phyloP scores from a whole-genome alignment of 1,284 basidiomycete genomes.

The Vanrija sp. region DNA sequence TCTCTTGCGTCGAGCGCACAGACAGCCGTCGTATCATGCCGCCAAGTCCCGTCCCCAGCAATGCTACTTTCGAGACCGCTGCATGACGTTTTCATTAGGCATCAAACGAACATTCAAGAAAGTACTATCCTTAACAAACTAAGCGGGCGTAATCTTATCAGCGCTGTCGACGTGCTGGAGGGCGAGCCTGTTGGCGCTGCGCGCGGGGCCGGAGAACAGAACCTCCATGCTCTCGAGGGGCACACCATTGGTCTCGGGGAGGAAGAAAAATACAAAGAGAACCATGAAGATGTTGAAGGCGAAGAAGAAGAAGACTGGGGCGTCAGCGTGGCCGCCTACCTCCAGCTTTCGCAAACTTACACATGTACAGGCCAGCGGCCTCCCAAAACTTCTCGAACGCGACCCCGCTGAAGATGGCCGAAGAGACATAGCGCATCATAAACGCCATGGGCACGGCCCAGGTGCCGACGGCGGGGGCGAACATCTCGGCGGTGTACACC shows the following conservation, averaged over 20 bases:
- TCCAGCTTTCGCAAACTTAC: too few species aligned
- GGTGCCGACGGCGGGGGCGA: slow-evolving; percentile 20
- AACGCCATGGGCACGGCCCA: slow-evolving; percentile 18
- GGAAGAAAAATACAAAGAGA: slow-evolving; percentile 20
- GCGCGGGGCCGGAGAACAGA: slow-evolving; percentile 19
- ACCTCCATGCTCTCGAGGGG: slow-evolving; percentile 19
- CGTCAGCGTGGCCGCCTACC: too few species aligned
- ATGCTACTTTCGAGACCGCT: too few species aligned
- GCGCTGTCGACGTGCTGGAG: background rate
- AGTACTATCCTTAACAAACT: too few species aligned
- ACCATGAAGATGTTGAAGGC: slow-evolving; percentile 40
- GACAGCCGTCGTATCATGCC: too few species aligned
- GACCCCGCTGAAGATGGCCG: slow-evolving; percentile 17
- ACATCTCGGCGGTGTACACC: slow-evolving; percentile 22
- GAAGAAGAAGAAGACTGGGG: slow-evolving; percentile 44
- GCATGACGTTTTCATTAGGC: too few species aligned
- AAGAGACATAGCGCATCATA: slow-evolving; percentile 17
- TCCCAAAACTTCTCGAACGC: too few species aligned
- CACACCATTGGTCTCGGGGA: slow-evolving; percentile 17
- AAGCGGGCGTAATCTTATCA: too few species aligned
- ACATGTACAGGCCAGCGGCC: too few species aligned
- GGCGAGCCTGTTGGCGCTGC: slow-evolving; percentile 14
- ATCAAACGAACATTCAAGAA: too few species aligned
- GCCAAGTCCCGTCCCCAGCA: too few species aligned
- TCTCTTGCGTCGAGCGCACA: too few species aligned